A percentile compares a stretch with the other conserved stretches of the same genome.
Evolutionary conservation across 495 filamentous ascomycete species (phyloP).

Genomic region (Daldinia childiae): DNA sequence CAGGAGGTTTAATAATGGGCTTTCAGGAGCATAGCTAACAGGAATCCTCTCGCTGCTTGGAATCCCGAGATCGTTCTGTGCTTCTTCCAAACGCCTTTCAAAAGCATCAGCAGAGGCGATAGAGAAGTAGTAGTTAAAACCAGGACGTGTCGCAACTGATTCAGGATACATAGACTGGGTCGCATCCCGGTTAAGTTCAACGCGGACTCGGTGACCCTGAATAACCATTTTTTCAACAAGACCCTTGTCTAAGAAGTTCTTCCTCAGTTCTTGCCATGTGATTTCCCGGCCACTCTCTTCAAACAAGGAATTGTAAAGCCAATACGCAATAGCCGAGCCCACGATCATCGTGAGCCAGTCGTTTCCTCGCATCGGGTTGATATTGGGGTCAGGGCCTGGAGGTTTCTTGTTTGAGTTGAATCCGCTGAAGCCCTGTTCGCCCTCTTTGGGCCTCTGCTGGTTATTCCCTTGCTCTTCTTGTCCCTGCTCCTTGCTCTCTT

Average conservation of each 20-base stretch:
- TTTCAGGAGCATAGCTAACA: constrained; percentile 83
- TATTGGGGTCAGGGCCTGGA: constrained; percentile 22
- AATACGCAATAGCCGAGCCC: constrained; percentile 39
- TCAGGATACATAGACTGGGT: constrained; percentile 82
- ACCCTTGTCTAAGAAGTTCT: constrained; percentile 93
- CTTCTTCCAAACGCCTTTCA: constrained; percentile 84
- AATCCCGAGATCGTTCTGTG: constrained; percentile 86
- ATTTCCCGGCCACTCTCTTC: constrained; percentile 71
- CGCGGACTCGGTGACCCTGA: constrained; percentile 75
- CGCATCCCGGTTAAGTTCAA: constrained; percentile 86
- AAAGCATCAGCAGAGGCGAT: constrained; percentile 95
- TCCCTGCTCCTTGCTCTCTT: constrained; percentile 42
- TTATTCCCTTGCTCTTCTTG: constrained; percentile 31
- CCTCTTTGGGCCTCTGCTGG: constrained; percentile 38
- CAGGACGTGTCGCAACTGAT: constrained; percentile 71
- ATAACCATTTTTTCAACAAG: constrained; percentile 92
- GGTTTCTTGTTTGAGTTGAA: constrained; percentile 36
- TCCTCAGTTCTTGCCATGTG: constrained; percentile 95
- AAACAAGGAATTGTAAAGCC: constrained; percentile 41
- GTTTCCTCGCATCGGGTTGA: constrained; percentile 27
- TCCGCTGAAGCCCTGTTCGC: constrained; percentile 26
- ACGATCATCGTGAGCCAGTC: constrained; percentile 42
- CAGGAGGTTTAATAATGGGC: constrained; percentile 69
- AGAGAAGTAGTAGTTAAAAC: constrained; percentile 90
- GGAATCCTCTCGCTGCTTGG: constrained; percentile 87